These are phyloP conservation scores for Plasmodium gaboni DNA, from an alignment of 169 alveolate genomes.

Conservation along the genomic window DNA sequence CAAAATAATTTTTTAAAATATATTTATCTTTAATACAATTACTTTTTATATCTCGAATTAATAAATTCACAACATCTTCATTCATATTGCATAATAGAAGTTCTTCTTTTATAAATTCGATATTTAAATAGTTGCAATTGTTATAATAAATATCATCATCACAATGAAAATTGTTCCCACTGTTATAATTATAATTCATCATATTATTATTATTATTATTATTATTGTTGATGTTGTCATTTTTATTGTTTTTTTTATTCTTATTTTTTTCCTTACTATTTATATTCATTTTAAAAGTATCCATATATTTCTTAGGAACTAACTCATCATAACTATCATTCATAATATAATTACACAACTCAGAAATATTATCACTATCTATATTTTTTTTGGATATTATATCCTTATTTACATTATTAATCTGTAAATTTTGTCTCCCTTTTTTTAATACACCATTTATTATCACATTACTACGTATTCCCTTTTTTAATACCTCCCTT, in stretches of 20 bases:
- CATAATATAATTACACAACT: neutral
- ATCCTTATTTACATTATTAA: neutral
- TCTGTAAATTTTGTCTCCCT: neutral
- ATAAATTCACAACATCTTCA: conserved; percentile 13
- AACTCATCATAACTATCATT: neutral
- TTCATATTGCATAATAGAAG: conserved; percentile 25
- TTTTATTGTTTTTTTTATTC: neutral
- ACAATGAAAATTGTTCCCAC: neutral
- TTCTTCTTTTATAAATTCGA: conserved; percentile 29
- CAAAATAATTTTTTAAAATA: conserved; percentile 30
- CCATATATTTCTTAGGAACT: neutral
- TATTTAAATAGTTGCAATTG: conserved; percentile 2
- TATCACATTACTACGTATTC: conserved; percentile 4
- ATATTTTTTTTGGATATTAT: neutral
- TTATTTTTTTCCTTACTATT: neutral
- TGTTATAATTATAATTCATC: neutral
- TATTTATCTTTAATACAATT: conserved; percentile 9
- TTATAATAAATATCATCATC: neutral
- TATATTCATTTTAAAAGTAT: neutral
- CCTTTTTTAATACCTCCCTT: conserved; percentile 36
- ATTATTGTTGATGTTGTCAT: neutral
- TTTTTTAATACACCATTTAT: conserved; percentile 11
- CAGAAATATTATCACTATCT: neutral
- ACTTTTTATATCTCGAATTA: conserved; percentile 22
- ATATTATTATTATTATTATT: neutral